phyloP scores from a whole-genome alignment of 208 protist species.

The Phytomonas francai region DNA sequence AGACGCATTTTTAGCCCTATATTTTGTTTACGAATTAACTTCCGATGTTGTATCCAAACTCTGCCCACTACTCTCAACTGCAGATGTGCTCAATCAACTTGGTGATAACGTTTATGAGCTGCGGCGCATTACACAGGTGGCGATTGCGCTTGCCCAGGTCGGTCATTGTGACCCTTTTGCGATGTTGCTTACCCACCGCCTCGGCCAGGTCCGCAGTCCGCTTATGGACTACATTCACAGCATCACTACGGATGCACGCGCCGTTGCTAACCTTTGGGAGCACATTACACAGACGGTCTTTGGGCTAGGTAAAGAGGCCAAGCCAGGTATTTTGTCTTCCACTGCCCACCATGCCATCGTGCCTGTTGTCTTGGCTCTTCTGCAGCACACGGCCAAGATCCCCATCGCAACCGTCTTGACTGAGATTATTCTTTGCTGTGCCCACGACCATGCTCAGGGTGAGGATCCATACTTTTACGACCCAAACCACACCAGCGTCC shows the following conservation, averaged over 20 bases:
- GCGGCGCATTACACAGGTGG: conserved; percentile 38
- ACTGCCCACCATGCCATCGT: conserved; percentile 27
- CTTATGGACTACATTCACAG: conserved; percentile 22
- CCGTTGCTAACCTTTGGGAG: conserved; percentile 51
- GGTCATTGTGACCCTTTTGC: conserved; percentile 41
- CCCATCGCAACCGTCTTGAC: conserved; percentile 28
- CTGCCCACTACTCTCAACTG: conserved; percentile 30
- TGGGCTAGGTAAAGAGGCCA: conserved; percentile 29
- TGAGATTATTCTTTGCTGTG: conserved; percentile 67
- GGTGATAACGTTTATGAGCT: conserved; percentile 33
- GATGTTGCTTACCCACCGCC: conserved; percentile 65
- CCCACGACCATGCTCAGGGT: conserved; percentile 71
- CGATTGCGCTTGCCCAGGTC: conserved; percentile 39
- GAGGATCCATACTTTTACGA: conserved; percentile 57
- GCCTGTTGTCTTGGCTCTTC: conserved; percentile 32
- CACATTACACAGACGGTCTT: conserved; percentile 51
- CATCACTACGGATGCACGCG: conserved; percentile 21
- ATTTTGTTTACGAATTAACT: conserved; percentile 15
- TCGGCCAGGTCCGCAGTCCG: conserved; percentile 38
- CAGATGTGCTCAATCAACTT: conserved; percentile 61
- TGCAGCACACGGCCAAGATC: conserved; percentile 26
- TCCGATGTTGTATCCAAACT: background rate
- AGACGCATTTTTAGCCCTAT: conserved; percentile 76
- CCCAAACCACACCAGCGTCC: conserved; percentile 11
- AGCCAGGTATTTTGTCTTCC: conserved; percentile 43